A percentile compares a stretch with the other conserved stretches of the same genome.
phyloP scores from a whole-genome alignment of 345 rosid species.

The Eucalyptus shirleyi region DNA sequence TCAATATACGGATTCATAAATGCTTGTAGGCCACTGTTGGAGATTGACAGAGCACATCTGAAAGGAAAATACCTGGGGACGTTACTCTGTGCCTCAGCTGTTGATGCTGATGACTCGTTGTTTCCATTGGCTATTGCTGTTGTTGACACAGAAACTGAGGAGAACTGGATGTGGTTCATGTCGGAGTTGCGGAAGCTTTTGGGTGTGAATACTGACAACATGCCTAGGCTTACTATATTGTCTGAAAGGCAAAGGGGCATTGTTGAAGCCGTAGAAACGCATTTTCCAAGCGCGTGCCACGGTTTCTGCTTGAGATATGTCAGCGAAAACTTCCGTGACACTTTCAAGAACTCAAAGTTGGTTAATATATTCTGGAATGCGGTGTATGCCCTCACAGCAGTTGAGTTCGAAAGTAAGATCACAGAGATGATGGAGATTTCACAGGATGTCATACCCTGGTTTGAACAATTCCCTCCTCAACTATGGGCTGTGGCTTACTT shows the following conservation, averaged over 20 bases:
- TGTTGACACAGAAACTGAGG: constrained; percentile 75
- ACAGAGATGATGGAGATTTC: constrained; percentile 89
- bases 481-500: constrained; percentile 95
- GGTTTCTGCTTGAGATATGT: constrained; percentile 89
- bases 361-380: constrained; percentile 96
- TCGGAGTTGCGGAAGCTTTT: constrained; percentile 93
- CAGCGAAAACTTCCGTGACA: constrained; percentile 88
- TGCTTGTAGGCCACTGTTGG: constrained; percentile 92
- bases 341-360: constrained; percentile 84
- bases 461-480: constrained; percentile 65
- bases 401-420: constrained; percentile 72
- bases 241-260: constrained; percentile 83
- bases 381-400: constrained; percentile 82
- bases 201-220: constrained; percentile 82
- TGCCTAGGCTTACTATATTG: constrained; percentile 96
- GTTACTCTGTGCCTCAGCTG: constrained; percentile 83
- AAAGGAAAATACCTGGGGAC: constrained; percentile 94
- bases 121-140: constrained; percentile 88
- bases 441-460: constrained; percentile 71
- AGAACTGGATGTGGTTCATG: constrained; percentile 99
- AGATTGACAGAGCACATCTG: constrained; percentile 78
- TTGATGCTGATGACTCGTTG: constrained; percentile 81
- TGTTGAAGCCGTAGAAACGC: constrained; percentile 94
- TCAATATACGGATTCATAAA: constrained; percentile 87
- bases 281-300: constrained; percentile 88